A percentile compares a stretch with the other conserved stretches of the same genome.
These are phyloP conservation scores for Dryas octopetala DNA, from an alignment of 306 rosid genomes.

Conservation along the genomic window DNA sequence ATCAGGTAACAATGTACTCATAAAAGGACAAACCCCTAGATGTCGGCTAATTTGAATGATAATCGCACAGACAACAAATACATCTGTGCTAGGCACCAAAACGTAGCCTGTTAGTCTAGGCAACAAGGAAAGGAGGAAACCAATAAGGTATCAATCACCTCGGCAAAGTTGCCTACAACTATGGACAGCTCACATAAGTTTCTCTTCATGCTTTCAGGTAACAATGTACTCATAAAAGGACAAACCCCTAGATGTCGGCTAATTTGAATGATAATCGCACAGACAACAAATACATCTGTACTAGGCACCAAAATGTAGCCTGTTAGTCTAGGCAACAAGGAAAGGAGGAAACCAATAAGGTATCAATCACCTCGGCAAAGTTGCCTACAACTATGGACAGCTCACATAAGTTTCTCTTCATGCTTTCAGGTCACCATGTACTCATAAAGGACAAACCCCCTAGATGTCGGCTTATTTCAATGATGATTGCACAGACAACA, in stretches of 20 bases:
- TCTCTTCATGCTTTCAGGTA: neutral
- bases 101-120: conserved; percentile 36
- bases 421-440: no score
- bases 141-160: conserved; percentile 34
- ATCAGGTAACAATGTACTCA: neutral
- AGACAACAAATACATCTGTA: conserved; percentile 23
- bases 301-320: conserved; percentile 23
- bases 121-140: conserved; percentile 65
- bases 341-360: conserved; percentile 48
- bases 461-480: no score
- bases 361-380: conserved; percentile 47
- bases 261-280: conserved; percentile 12
- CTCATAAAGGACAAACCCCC: neutral
- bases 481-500: conserved; percentile 11
- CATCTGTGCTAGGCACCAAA: no score
- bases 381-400: conserved; percentile 8
- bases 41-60: conserved; percentile 31
- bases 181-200: neutral
- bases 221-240: neutral
- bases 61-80: no score
- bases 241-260: conserved; percentile 25
- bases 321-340: conserved; percentile 50
- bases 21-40: neutral
- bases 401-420: no score
- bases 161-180: conserved; percentile 50